These are phyloP conservation scores for Hexamita inflata DNA, from an alignment of 208 protist species.

Conservation along the genomic window DNA sequence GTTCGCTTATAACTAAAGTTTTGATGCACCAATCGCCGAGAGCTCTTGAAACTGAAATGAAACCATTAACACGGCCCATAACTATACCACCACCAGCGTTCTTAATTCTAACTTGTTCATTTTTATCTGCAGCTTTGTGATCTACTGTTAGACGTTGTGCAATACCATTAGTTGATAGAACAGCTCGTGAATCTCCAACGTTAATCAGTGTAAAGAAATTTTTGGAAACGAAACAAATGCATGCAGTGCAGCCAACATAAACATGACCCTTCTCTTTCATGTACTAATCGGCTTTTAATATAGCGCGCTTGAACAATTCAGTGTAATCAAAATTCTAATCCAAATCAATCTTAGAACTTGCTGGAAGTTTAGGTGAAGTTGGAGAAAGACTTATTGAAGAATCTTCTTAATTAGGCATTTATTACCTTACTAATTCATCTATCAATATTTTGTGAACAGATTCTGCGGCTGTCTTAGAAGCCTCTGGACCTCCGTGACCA, in stretches of 20 bases:
- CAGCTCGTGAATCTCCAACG: slow-evolving; percentile 48
- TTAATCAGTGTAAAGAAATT: slow-evolving; percentile 35
- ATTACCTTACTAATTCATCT: background rate
- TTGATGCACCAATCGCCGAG: slow-evolving; percentile 52
- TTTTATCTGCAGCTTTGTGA: slow-evolving; percentile 46
- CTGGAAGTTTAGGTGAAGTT: too few species aligned
- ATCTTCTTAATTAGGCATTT: too few species aligned
- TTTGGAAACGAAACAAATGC: background rate
- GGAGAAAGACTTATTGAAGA: too few species aligned
- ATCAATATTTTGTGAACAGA: slow-evolving; percentile 3
- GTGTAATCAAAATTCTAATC: too few species aligned
- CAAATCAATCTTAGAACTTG: too few species aligned
- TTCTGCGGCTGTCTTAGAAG: slow-evolving; percentile 1
- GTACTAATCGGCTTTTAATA: background rate
- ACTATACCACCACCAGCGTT: slow-evolving; percentile 48
- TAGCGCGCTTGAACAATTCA: too few species aligned
- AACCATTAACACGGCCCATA: slow-evolving; percentile 47
- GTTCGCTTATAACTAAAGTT: slow-evolving; percentile 35
- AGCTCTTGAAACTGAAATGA: slow-evolving; percentile 47
- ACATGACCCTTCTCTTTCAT: background rate
- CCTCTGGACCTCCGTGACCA: slow-evolving; percentile 19
- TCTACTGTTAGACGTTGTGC: slow-evolving; percentile 43
- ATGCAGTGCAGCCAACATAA: slow-evolving; percentile 28
- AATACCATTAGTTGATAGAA: slow-evolving; percentile 30
- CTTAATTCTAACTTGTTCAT: slow-evolving; percentile 49